Evolutionary conservation across 352 stramenopile genomes (phyloP).

Genomic region (Aphanomyces stellatus): DNA sequence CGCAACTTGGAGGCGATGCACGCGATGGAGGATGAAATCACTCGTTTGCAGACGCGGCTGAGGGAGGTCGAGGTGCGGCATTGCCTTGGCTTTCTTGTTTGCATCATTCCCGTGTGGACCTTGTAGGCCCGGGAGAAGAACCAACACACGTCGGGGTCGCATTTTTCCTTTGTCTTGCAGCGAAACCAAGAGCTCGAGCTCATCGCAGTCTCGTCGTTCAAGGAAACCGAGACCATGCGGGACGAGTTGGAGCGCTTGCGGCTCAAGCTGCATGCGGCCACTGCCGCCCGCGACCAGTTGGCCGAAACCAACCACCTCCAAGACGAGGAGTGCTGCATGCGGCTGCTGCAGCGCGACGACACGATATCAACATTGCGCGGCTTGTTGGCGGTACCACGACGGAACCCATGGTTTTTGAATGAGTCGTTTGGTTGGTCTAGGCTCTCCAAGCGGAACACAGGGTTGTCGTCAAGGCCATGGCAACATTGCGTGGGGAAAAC

Average conservation of each 20-base stretch:
- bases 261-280: neutral
- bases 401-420: too few species aligned
- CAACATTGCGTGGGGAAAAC: too few species aligned
- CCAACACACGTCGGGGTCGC: neutral
- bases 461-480: too few species aligned
- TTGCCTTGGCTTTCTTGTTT: neutral
- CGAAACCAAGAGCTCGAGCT: constrained; percentile 17
- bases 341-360: too few species aligned
- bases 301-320: neutral
- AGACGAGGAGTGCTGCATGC: neutral
- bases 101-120: neutral
- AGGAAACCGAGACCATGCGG: neutral
- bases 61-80: neutral
- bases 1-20: constrained; percentile 13
- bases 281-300: too few species aligned
- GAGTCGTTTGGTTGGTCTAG: too few species aligned
- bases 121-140: constrained; percentile 9
- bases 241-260: neutral
- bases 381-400: too few species aligned
- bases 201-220: constrained; percentile 9
- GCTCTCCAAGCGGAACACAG: too few species aligned
- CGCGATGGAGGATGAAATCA: constrained; percentile 10
- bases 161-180: constrained; percentile 9
- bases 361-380: too few species aligned
- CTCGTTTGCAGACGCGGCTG: neutral